Evolutionary conservation across 1,284 basidiomycete genomes (phyloP), one percentile per base, ranked within the genome.

Genomic region (Cystobasidium slooffiae): DNA sequence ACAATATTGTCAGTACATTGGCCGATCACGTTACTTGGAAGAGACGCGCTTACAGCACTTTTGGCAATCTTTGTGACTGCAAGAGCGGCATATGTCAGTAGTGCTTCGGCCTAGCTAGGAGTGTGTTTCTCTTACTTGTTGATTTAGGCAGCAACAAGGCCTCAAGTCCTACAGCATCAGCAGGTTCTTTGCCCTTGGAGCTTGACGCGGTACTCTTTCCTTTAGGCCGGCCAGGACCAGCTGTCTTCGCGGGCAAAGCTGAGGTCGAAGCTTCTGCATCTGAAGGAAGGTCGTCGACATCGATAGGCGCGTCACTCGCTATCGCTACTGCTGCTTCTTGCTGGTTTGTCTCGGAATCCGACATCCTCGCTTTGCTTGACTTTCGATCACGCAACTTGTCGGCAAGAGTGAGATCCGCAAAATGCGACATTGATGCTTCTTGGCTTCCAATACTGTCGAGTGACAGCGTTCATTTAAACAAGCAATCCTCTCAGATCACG

Each of bases 11-110:
- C 31, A 12, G 43, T 31, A 39, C 49, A 39, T 24, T 22, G 12
- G 18, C 24, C 31, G 52, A 55, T 67, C 64, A 67, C n/a, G 64
- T n/a, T 37, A n/a, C 18, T 55, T 10, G 59, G 22, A 16, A 39
- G 10, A 56, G 49, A 66, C 64, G 64, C 64, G 64, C 31, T 31
- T 66, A 73, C 70, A 65, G 70, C 49, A n/a, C 59, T 44, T 58
- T 73, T 73, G 37, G 70, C 61, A 16, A 73, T 41, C 44, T 66
- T 73, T 22, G 63, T 65, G 1, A 73, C 70, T 73, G 52, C n/a
- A 51, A 16, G 2, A 20, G 52, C 62, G 22, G 16, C 41, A 22
- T 18, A 51, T 37, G 20, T 65, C 10, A 12, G 31, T n/a, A 56
- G 41, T 31, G 31, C 31, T 31, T 31, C 31, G 31, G 31, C 6